phyloP scores from a whole-genome alignment of 2,329 filamentous ascomycete species.

The Colletotrichum gigasporum region DNA sequence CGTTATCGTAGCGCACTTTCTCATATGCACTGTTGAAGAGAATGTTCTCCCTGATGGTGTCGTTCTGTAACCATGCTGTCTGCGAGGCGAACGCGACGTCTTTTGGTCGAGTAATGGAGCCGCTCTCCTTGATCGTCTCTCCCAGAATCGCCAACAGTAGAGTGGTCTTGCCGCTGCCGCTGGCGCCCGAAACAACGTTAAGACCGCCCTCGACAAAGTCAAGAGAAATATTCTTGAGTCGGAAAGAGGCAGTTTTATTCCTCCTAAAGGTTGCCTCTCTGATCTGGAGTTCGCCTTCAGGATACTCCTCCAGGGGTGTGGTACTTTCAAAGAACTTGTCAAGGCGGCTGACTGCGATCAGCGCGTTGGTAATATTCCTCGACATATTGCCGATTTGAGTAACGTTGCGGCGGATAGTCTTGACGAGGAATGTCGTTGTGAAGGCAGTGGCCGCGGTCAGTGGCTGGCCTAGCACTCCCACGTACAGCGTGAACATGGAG shows the following conservation, averaged over 20 bases:
- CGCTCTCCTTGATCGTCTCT: conserved; percentile 60
- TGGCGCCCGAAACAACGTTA: conserved; percentile 63
- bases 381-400: conserved; percentile 58
- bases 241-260: conserved; percentile 59
- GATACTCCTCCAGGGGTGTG: conserved; percentile 56
- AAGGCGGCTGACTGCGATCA: conserved; percentile 59
- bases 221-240: conserved; percentile 57
- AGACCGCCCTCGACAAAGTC: conserved; percentile 63
- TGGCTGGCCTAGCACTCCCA: conserved; percentile 55
- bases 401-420: conserved; percentile 62
- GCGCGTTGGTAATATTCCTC: conserved; percentile 50
- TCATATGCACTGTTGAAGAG: conserved; percentile 63
- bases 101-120: conserved; percentile 56
- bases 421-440: conserved; percentile 63
- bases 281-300: conserved; percentile 58
- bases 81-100: conserved; percentile 68
- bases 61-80: conserved; percentile 66
- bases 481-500: conserved; percentile 63
- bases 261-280: conserved; percentile 57
- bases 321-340: conserved; percentile 64
- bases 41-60: conserved; percentile 64
- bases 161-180: conserved; percentile 67
- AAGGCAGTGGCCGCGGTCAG: conserved; percentile 67
- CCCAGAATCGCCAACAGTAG: conserved; percentile 63
- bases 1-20: conserved; percentile 60